Base-by-base conservation (phyloP, 2,329 filamentous ascomycete species). In the Botrytis fragariae region DNA sequence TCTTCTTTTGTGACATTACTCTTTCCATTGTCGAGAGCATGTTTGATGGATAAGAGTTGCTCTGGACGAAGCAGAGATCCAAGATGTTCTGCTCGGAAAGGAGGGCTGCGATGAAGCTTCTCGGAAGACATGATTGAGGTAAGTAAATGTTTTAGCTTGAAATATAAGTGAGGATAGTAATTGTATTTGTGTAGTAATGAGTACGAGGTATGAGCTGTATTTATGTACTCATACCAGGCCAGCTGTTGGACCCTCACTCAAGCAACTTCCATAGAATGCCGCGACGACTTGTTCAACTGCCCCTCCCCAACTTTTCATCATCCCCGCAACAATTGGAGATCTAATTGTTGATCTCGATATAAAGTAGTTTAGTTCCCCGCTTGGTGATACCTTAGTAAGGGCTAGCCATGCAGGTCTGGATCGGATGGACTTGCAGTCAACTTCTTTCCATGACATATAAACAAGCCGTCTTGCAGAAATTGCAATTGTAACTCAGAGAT, bases 1-100 rank as follows among this genome's bases (percentile, higher is more conserved):
- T 88, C 83, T 64, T 74, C 45, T 45, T 74, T n/a, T 20, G n/a
- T 54, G 5, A 39, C 37, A 1, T 82, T 79, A 60, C 83, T 76
- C 20, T 82, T 79, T 45, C 83, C 80, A 74, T 85, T 79, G 37
- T 88, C 86, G 54, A 85, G 83, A 76, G 86, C 84, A 73, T 86
- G 84, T 77, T 89, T 87, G 72, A 85, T 85, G 60, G 87, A 83
- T 51, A 90, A 84, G 35, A 91, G 84, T 74, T 86, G 82, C 69
- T 87, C 80, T 4, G 89, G 88, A 60, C 89, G 87, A 60, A 90
- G 85, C 32, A 91, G 83, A 35, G 88, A 90, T 69, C 89, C 89
- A 62, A 90, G 83, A 79, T 91, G 89, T 82, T 91, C 89, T 70
- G 89, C 89, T 77, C 89, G 84, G 32, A 77, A 77, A 45, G 76